These are phyloP conservation scores for Thalassiosira profunda DNA, from an alignment of 108 stramenopile species.

Conservation along the genomic window DNA sequence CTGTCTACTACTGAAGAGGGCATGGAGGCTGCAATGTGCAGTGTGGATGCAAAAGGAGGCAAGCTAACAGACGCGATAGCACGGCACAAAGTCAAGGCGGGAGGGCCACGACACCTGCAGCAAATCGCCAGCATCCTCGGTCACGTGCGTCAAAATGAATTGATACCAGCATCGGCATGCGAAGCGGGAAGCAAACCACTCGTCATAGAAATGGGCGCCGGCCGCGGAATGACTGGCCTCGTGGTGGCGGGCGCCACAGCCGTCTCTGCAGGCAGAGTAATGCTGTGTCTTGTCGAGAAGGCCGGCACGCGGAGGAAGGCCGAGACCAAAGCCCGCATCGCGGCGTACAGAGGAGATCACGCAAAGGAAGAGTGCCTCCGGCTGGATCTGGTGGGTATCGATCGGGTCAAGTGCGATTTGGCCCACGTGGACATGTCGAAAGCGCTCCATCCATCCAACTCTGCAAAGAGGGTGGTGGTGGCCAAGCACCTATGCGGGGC, in stretches of 20 bases:
- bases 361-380: constrained; percentile 17
- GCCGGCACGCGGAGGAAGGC: constrained; percentile 84
- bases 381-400: constrained; percentile 57
- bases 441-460: constrained; percentile 18
- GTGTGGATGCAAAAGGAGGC: neutral
- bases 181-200: neutral
- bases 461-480: constrained; percentile 57
- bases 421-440: constrained; percentile 70
- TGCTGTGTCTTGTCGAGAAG: constrained; percentile 76
- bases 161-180: constrained; percentile 30
- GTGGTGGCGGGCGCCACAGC: constrained; percentile 61
- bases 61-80: constrained; percentile 37
- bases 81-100: constrained; percentile 63
- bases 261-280: constrained; percentile 19
- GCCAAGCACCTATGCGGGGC: constrained; percentile 85
- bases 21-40: constrained; percentile 2
- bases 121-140: constrained; percentile 84
- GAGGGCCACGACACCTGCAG: constrained; percentile 70
- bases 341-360: constrained; percentile 13
- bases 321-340: constrained; percentile 68
- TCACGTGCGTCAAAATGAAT: constrained; percentile 54
- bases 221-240: constrained; percentile 82
- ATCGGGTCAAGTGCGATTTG: constrained; percentile 76
- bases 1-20: constrained; percentile 58
- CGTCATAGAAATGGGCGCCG: constrained; percentile 86